phyloP scores from a whole-genome alignment of 1,284 basidiomycete genomes.

The Gomphus sp. region DNA sequence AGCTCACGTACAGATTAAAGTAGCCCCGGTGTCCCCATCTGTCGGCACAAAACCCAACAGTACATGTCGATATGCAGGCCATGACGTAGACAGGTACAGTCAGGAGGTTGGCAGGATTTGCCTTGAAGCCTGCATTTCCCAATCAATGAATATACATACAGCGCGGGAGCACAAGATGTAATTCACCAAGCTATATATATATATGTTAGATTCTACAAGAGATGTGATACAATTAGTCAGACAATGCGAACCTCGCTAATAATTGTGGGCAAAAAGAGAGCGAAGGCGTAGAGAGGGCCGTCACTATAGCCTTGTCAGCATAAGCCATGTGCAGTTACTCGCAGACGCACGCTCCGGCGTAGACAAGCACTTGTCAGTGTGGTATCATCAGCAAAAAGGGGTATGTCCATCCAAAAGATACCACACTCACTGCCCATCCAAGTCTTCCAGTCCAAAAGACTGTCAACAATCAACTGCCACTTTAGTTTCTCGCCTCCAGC shows the following conservation, averaged over 20 bases:
- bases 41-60: conserved; percentile 55
- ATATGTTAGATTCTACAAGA: neutral
- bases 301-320: conserved; percentile 21
- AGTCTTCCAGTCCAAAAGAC: conserved; percentile 64
- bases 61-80: conserved; percentile 57
- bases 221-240: neutral
- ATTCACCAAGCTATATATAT: conserved; percentile 4
- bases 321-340: neutral
- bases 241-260: conserved; percentile 45
- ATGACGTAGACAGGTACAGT: conserved; percentile 61
- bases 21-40: conserved; percentile 47
- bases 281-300: conserved; percentile 64
- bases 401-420: neutral
- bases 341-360: conserved; percentile 30
- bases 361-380: conserved; percentile 38
- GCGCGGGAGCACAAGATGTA: neutral
- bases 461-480: conserved; percentile 52
- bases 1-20: conserved; percentile 47
- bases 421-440: conserved; percentile 48
- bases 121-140: conserved; percentile 41
- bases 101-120: conserved; percentile 66
- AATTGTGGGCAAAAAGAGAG: conserved; percentile 64
- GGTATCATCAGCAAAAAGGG: neutral
- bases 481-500: conserved; percentile 59
- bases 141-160: conserved; percentile 8